Evolutionary conservation across 208 protist species (phyloP).

Genomic region (Trypanosomatidae sp.): DNA sequence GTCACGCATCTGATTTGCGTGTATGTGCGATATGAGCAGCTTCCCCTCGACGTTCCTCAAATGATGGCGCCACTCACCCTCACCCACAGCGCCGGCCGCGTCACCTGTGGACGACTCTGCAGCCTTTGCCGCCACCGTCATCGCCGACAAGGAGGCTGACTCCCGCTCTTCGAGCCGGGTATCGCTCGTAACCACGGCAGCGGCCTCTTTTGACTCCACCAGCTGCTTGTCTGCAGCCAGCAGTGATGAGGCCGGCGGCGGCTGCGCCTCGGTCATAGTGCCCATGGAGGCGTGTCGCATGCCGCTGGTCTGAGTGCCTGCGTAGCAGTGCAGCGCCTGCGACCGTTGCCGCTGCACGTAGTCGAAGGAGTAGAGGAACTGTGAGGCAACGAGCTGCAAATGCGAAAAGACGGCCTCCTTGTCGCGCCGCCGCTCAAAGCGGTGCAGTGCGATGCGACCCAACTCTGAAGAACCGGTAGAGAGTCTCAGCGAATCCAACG

Average conservation of each 20-base stretch:
- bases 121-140: background rate
- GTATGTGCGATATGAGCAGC: conserved; percentile 25
- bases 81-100: conserved; percentile 18
- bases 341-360: conserved; percentile 16
- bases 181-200: background rate
- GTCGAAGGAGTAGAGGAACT: conserved; percentile 42
- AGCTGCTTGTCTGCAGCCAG: background rate
- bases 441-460: conserved; percentile 25
- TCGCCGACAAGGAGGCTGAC: background rate
- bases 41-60: conserved; percentile 53
- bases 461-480: conserved; percentile 15
- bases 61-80: conserved; percentile 40
- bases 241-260: background rate
- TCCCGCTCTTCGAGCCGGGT: background rate
- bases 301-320: conserved; percentile 42
- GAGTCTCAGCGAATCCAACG: conserved; percentile 4
- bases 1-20: background rate
- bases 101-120: conserved; percentile 5
- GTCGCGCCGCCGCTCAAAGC: conserved; percentile 43
- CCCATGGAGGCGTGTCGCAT: conserved; percentile 28
- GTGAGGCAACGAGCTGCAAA: conserved; percentile 29
- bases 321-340: conserved; percentile 6
- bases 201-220: background rate
- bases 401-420: conserved; percentile 43
- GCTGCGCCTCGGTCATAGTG: conserved; percentile 28